phyloP scores from a whole-genome alignment of 2,329 filamentous ascomycete genomes.

The Fusarium brachygibbosum region DNA sequence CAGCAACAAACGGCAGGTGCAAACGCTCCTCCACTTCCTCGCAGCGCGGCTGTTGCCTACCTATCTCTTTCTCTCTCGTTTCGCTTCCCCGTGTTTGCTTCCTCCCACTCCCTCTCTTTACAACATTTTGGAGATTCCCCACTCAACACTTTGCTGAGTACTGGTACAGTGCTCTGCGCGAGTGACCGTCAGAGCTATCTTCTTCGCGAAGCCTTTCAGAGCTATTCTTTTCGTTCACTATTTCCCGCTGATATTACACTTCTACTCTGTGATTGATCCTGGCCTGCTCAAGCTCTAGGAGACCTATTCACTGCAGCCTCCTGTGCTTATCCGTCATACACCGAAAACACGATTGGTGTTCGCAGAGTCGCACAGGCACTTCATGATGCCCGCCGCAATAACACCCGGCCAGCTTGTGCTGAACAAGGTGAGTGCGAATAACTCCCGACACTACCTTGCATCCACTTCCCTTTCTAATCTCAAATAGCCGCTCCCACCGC shows the following conservation, averaged over 20 bases:
- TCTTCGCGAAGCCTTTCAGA: background rate
- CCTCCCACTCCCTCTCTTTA: background rate
- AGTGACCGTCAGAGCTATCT: background rate
- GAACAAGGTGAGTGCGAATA: conserved; percentile 18
- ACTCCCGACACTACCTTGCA: background rate
- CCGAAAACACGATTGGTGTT: background rate
- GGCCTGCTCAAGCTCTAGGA: background rate
- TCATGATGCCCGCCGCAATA: conserved; percentile 6
- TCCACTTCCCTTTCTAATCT: conserved; percentile 16
- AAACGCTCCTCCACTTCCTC: conserved; percentile 9
- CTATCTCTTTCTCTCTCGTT: background rate
- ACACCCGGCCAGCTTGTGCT: background rate
- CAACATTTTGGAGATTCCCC: background rate
- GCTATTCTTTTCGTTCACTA: background rate
- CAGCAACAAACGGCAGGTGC: conserved; percentile 20
- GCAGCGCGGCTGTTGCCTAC: conserved; percentile 6
- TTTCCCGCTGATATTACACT: no score
- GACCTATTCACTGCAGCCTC: background rate
- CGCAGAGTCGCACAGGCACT: background rate
- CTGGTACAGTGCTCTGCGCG: background rate
- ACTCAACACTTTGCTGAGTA: background rate
- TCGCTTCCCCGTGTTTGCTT: background rate
- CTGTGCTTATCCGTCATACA: background rate
- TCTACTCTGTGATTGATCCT: background rate
- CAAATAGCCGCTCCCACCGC: conserved; percentile 25